These are phyloP conservation scores for Colletotrichum sp. DNA, from an alignment of 2,329 filamentous ascomycete genomes.

Conservation along the genomic window DNA sequence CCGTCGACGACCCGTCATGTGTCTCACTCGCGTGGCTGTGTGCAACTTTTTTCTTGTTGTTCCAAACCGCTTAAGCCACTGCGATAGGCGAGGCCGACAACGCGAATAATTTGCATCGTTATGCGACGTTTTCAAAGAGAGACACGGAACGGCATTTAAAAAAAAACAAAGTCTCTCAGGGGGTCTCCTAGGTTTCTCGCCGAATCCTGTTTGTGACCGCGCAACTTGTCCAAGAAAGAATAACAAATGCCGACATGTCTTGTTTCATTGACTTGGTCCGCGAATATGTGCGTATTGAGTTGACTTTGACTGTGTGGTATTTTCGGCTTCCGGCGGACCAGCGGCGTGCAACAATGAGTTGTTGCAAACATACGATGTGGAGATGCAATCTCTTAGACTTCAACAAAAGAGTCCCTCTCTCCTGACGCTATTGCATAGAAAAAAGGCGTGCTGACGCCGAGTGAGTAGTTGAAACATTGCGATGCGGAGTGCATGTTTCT, in stretches of 20 bases:
- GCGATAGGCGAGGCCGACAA: background rate
- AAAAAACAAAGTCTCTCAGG: background rate
- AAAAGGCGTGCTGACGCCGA: background rate
- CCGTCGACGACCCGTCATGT: background rate
- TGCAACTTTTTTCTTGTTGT: background rate
- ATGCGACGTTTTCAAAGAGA: background rate
- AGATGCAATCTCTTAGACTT: background rate
- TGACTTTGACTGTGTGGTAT: background rate
- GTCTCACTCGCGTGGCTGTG: background rate
- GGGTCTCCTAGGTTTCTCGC: background rate
- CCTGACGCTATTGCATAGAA: background rate
- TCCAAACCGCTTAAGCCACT: background rate
- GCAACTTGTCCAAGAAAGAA: background rate
- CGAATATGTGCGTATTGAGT: background rate
- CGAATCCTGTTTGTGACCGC: background rate
- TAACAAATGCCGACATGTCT: background rate
- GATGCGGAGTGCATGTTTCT: constrained; percentile 1
- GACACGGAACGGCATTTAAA: background rate
- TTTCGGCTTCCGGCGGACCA: background rate
- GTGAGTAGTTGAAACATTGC: background rate
- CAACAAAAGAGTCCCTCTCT: background rate
- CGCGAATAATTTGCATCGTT: background rate
- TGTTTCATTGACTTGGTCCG: constrained; percentile 3
- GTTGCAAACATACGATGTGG: background rate
- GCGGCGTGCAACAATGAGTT: background rate